These are phyloP conservation scores for Cordyceps farinosa DNA, from an alignment of 2,329 filamentous ascomycete genomes.

Conservation along the genomic window DNA sequence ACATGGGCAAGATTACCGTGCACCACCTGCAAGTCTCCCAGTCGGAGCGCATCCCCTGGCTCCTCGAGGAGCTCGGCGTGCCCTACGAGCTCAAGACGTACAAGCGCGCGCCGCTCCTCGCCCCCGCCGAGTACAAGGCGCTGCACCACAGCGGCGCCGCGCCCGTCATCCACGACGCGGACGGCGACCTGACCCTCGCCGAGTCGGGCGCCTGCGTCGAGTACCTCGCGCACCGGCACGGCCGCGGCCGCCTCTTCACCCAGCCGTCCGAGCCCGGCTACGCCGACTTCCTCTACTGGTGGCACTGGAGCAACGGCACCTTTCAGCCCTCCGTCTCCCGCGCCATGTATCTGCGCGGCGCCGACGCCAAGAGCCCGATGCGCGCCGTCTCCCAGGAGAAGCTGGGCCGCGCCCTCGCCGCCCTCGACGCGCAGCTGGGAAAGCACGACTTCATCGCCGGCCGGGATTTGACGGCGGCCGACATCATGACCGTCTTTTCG, in stretches of 20 bases:
- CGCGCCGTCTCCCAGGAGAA: slow-evolving; percentile 31
- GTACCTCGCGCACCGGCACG: slow-evolving; percentile 57
- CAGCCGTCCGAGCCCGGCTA: slow-evolving; percentile 46
- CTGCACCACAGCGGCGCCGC: slow-evolving; percentile 52
- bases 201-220: slow-evolving; percentile 60
- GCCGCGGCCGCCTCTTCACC: slow-evolving; percentile 45
- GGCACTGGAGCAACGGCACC: slow-evolving; percentile 52
- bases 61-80: slow-evolving; percentile 61
- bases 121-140: slow-evolving; percentile 37
- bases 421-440: slow-evolving; percentile 48
- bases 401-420: slow-evolving; percentile 26
- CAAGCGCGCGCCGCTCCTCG: slow-evolving; percentile 32
- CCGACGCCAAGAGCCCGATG: slow-evolving; percentile 24
- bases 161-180: slow-evolving; percentile 56
- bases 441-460: slow-evolving; percentile 55
- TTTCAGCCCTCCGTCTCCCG: slow-evolving; percentile 39
- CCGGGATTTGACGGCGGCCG: slow-evolving; percentile 59
- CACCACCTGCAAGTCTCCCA: slow-evolving; percentile 57
- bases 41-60: slow-evolving; percentile 61
- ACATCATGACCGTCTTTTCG: slow-evolving; percentile 60
- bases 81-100: slow-evolving; percentile 25
- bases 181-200: slow-evolving; percentile 48
- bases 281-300: slow-evolving; percentile 62
- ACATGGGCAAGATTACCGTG: slow-evolving; percentile 32
- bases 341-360: slow-evolving; percentile 32